Base-by-base conservation (phyloP, 1,139 yeast genomes). In the Lodderomyces oxycetoniae region DNA sequence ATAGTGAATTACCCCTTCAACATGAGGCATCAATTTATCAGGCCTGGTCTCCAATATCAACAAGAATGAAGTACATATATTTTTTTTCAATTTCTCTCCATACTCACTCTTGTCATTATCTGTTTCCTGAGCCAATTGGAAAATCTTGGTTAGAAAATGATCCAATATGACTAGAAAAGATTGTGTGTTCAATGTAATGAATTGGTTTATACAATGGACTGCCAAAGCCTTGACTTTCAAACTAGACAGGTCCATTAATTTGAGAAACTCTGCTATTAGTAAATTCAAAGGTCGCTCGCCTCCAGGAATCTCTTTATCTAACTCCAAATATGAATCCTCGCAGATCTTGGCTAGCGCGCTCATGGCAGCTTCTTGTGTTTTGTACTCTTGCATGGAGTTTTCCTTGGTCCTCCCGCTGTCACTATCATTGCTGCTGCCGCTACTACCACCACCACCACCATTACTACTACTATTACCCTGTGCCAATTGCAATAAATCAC, bases 291-390 rank as follows among this genome's bases (percentile, higher is more conserved):
- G 95, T 43, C 75, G 63, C 48, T 72, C 76, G 26, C 26, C 26
- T 9, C 89, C 88, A 46, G 70, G 72, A 53, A 67, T 74, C 45
- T 74, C 85, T 43, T 62, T 63, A 50, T 82, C 87, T 40, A 86
- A 63, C 15, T 67, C 53, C 26, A 60, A 53, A 17, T 75, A 72
- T 17, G 82, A 73, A 59, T 91, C 97, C 55, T 91, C 97, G 65
- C 95, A 86, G 33, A 91, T 83, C 53, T 89, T 87, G 28, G 80
- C 68, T 41, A 93, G 64, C 0, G 97, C 91, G 45, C 84, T 71
- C 61, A 88, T 75, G 13, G 96, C 87, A 1, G 70, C 67, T 49
- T 82, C 87, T 48, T 79, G 83, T 3, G 58, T 44, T 4, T 48
- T 42, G 5, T 49, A 44, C 12, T 61, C 55, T 1, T 59, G 55